These are phyloP conservation scores for Rhodotorula toruloides DNA, from an alignment of 768 basidiomycete species.

Conservation along the genomic window DNA sequence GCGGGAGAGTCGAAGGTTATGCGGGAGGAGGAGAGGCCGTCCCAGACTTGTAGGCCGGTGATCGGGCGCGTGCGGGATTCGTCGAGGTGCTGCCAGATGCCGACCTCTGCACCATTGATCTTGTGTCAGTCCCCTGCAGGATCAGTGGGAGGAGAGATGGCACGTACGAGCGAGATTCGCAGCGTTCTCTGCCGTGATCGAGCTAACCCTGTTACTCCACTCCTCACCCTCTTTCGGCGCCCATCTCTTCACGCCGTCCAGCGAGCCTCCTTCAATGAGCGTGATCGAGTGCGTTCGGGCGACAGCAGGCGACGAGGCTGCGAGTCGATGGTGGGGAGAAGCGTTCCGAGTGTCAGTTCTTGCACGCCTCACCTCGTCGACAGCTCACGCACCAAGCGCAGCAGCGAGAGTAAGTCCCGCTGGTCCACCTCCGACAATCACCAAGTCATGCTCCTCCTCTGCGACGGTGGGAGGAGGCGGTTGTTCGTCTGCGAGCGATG, in stretches of 20 bases:
- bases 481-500: background rate
- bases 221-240: slow-evolving; percentile 49
- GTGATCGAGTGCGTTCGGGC: slow-evolving; percentile 60
- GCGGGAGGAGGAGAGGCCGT: slow-evolving; percentile 74
- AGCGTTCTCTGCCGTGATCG: slow-evolving; percentile 70
- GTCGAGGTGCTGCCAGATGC: slow-evolving; percentile 77
- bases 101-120: slow-evolving; percentile 49
- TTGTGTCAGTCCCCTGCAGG: background rate
- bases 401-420: slow-evolving; percentile 83
- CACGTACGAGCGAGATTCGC: slow-evolving; percentile 61
- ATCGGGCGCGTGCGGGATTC: slow-evolving; percentile 62
- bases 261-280: slow-evolving; percentile 74
- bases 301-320: slow-evolving; percentile 57
- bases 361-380: too few species aligned
- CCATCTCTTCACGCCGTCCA: slow-evolving; percentile 68
- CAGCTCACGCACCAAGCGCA: slow-evolving; percentile 64
- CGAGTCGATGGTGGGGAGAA: too few species aligned
- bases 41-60: slow-evolving; percentile 81
- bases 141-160: background rate
- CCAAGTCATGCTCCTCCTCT: slow-evolving; percentile 62
- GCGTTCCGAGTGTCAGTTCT: too few species aligned
- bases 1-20: slow-evolving; percentile 61
- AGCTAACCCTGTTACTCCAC: slow-evolving; percentile 80
- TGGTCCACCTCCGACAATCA: slow-evolving; percentile 91
- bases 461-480: background rate